Evolutionary conservation across 345 rosid genomes (phyloP).

Genomic region (Hypericum androsaemum): DNA sequence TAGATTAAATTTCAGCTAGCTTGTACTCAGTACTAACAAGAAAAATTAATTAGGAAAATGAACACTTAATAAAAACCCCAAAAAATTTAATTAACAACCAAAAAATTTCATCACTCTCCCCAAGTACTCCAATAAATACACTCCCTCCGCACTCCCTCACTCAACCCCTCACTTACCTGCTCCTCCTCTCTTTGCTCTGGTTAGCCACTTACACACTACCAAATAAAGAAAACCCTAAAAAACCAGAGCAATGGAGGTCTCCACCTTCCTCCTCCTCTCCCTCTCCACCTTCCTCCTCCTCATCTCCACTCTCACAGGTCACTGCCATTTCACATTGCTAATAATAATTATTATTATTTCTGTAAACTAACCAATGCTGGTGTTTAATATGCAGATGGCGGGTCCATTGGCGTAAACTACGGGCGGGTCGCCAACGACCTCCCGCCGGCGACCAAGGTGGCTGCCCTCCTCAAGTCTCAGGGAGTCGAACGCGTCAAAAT

Average conservation of each 20-base stretch:
- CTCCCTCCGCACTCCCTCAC: neutral
- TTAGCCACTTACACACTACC: no score
- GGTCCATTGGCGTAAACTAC: constrained; percentile 86
- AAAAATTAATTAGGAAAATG: no score
- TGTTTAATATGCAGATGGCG: constrained; percentile 38
- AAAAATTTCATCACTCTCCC: no score
- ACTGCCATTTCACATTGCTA: neutral
- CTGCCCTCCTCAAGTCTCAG: constrained; percentile 57
- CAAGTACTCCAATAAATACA: no score
- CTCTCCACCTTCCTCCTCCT: constrained; percentile 1
- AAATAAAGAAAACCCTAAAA: no score
- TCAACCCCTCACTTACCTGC: neutral
- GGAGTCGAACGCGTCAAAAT: constrained; percentile 64
- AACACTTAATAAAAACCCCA: no score
- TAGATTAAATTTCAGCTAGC: no score
- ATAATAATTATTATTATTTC: constrained; percentile 28
- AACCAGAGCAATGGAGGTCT: constrained; percentile 4
- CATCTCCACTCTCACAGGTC: constrained; percentile 10
- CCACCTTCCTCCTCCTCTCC: neutral
- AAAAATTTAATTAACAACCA: no score
- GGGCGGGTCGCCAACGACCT: constrained; percentile 77
- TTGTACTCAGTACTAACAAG: no score
- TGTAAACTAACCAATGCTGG: neutral
- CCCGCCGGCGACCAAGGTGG: constrained; percentile 68
- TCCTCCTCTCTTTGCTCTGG: neutral